Evolutionary conservation across 176 grass and related monocot genomes (phyloP).

Genomic region (Oryza meridionalis): DNA sequence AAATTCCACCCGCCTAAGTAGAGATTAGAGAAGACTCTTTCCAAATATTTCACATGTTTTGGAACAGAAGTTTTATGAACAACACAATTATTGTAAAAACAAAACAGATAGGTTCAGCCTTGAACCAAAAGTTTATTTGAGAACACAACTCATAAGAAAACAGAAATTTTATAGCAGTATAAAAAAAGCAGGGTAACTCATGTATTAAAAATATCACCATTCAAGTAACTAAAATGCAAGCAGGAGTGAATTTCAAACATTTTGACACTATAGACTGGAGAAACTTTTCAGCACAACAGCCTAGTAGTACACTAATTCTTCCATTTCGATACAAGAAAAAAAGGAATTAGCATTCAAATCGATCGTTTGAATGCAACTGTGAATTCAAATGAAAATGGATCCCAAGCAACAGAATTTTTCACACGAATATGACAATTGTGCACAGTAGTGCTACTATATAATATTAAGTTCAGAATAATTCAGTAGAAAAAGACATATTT

Average conservation of each 20-base stretch:
- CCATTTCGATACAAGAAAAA: background rate
- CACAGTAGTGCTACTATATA: background rate
- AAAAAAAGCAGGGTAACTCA: background rate
- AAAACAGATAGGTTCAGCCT: background rate
- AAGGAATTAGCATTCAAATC: background rate
- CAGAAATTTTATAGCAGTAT: background rate
- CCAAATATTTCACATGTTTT: background rate
- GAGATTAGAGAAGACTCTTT: too few relatives aligned
- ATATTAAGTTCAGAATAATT: background rate
- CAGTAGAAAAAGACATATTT: background rate
- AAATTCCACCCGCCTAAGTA: too few relatives aligned
- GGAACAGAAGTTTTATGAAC: slow-evolving; percentile 4
- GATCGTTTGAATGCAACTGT: background rate
- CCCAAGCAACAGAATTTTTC: background rate
- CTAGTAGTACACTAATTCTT: slow-evolving; percentile 22
- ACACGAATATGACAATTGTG: background rate
- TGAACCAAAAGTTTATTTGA: slow-evolving; percentile 7
- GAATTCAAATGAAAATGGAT: background rate
- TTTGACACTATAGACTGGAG: background rate
- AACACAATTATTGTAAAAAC: background rate
- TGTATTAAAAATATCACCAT: background rate
- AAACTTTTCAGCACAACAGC: background rate
- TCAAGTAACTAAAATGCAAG: background rate
- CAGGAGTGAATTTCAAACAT: background rate
- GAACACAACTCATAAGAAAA: background rate